Conservation (phyloP, 2,329 filamentous ascomycete genomes). For the Epichloe uncinata region DNA sequence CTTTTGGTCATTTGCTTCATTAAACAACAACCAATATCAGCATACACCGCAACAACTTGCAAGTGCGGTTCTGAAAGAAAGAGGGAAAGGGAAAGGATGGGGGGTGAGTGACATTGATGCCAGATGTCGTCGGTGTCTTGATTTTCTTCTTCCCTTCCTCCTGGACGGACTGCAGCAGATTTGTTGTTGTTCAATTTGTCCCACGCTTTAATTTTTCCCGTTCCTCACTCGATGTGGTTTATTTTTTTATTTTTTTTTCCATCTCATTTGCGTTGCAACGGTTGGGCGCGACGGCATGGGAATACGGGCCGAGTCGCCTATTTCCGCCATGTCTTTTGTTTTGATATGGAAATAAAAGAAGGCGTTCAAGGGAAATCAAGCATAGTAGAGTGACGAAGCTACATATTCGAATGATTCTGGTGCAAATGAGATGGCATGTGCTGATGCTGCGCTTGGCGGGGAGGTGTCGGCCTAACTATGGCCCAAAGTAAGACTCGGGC, state of each 20-base stretch:
- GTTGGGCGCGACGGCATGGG: neutral
- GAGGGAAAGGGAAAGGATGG: neutral
- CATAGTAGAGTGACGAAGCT: slow-evolving; percentile 6
- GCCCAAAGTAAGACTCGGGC: neutral
- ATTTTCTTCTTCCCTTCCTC: neutral
- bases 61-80: neutral
- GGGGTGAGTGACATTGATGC: neutral
- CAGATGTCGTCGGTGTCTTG: neutral
- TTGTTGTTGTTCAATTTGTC: neutral
- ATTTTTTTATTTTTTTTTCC: slow-evolving; percentile 1
- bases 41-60: neutral
- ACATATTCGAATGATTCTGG: neutral
- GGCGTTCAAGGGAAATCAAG: slow-evolving; percentile 6
- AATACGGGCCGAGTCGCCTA: neutral
- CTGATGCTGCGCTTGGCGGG: slow-evolving; percentile 1
- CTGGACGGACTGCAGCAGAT: neutral
- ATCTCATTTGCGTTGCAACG: slow-evolving; percentile 1
- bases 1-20: neutral
- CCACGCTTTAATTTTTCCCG: neutral
- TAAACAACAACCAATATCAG: neutral
- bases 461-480: neutral
- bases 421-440: slow-evolving; percentile 4
- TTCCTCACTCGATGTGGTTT: neutral
- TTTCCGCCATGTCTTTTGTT: neutral
- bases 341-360: slow-evolving; percentile 7